Percentiles rank a stretch among this genome's conserved stretches.
Evolutionary conservation across 192 early-diverging fungal species (phyloP).

Genomic region (Pecoramyces ruminantium): DNA sequence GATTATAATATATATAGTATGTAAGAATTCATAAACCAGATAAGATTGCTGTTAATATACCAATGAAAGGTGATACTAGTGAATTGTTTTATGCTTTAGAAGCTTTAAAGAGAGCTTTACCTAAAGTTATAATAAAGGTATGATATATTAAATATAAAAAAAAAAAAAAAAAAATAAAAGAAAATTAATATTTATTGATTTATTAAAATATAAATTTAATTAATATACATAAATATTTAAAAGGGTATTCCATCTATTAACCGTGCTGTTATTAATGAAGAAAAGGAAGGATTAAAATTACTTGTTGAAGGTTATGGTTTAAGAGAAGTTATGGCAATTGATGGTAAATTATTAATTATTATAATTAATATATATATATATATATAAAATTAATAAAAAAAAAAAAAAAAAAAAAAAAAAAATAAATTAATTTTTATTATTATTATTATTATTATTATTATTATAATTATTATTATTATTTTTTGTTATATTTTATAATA

Average conservation of each 20-base stretch:
- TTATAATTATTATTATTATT: not conserved
- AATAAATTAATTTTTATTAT: no score
- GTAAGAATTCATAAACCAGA: not conserved
- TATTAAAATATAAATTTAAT: no score
- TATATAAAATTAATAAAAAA: no score
- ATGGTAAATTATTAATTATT: conserved; percentile 31
- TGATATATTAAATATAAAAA: no score
- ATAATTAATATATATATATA: no score
- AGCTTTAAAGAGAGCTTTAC: conserved; percentile 62
- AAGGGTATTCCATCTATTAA: conserved; percentile 68
- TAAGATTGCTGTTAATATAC: conserved; percentile 23
- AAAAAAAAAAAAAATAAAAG: no score
- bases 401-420: no score
- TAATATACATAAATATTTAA: no score
- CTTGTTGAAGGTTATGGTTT: conserved; percentile 89
- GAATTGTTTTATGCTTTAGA: conserved; percentile 41
- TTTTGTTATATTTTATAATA: no score
- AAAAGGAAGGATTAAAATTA: conserved; percentile 39
- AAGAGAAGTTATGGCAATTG: conserved; percentile 83
- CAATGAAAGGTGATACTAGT: conserved; percentile 4
- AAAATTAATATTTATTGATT: no score
- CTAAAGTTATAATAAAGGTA: conserved; percentile 72
- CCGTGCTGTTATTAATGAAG: conserved; percentile 71
- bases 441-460: not conserved
- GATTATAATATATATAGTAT: no score